Evolutionary conservation across 768 basidiomycete species (phyloP).

Genomic region (Antrodiella citrinella): DNA sequence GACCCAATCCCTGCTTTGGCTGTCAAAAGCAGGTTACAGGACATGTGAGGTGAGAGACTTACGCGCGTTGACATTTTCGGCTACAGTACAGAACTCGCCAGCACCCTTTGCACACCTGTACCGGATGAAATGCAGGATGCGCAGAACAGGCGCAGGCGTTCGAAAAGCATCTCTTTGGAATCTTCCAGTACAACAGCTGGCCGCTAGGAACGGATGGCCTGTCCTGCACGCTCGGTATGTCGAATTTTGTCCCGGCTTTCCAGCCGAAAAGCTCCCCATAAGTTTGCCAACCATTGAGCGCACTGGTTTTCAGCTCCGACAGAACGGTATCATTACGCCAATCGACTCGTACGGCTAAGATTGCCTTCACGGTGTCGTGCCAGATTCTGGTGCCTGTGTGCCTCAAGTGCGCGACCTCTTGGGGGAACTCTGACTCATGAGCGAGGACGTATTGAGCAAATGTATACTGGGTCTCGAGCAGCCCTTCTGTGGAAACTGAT

Average conservation of each 20-base stretch:
- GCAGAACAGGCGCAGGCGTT: background rate
- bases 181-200: background rate
- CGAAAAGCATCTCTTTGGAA: background rate
- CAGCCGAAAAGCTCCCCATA: background rate
- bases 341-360: background rate
- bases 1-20: too few species aligned
- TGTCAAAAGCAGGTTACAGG: too few species aligned
- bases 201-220: too few species aligned
- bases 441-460: background rate
- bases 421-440: background rate
- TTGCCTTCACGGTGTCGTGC: background rate
- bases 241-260: background rate
- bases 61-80: background rate
- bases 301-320: background rate
- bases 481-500: background rate
- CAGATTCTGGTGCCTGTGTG: background rate
- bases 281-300: background rate
- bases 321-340: background rate
- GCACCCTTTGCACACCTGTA: background rate
- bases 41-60: too few species aligned
- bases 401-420: background rate
- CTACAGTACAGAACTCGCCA: background rate
- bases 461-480: background rate
- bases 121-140: background rate
- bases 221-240: background rate